phyloP scores from a whole-genome alignment of 257 asterid genomes.

The Parsonsia alboflavescens region DNA sequence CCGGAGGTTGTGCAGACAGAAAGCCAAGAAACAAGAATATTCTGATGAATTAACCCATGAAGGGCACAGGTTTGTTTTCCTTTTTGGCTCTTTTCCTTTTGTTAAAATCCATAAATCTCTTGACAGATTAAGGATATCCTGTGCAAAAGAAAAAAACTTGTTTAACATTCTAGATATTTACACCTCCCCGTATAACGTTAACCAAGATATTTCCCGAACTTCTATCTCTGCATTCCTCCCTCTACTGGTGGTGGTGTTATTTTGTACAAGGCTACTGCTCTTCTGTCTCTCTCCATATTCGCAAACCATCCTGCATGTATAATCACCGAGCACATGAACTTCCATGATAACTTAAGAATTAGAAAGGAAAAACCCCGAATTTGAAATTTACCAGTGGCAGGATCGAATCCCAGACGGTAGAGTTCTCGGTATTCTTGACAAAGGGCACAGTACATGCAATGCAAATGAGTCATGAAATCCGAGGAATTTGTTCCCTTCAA shows the following conservation, averaged over 20 bases:
- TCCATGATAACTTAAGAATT: not conserved
- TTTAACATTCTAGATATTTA: no score
- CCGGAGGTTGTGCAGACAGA: no score
- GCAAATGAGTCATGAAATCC: conserved; percentile 28
- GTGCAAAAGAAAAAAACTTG: no score
- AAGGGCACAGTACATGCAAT: conserved; percentile 24
- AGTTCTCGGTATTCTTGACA: conserved; percentile 39
- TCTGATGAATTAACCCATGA: no score
- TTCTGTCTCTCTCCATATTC: conserved; percentile 29
- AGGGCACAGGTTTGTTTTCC: no score
- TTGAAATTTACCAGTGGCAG: conserved; percentile 22
- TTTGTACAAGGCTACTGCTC: conserved; percentile 25
- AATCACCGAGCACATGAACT: not conserved
- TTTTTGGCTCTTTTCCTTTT: no score
- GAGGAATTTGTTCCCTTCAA: conserved; percentile 20
- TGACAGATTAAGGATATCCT: no score
- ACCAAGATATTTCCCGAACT: not conserved
- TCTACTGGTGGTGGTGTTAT: conserved; percentile 26
- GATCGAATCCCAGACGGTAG: conserved; percentile 32
- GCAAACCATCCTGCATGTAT: conserved; percentile 24
- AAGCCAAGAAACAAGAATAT: no score
- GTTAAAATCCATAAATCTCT: no score
- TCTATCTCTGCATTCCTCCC: conserved; percentile 22
- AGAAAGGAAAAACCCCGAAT: not conserved
- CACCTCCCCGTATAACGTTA: no score